Conservation (phyloP, 179 eudicot genomes). For the Silene coronaria region DNA sequence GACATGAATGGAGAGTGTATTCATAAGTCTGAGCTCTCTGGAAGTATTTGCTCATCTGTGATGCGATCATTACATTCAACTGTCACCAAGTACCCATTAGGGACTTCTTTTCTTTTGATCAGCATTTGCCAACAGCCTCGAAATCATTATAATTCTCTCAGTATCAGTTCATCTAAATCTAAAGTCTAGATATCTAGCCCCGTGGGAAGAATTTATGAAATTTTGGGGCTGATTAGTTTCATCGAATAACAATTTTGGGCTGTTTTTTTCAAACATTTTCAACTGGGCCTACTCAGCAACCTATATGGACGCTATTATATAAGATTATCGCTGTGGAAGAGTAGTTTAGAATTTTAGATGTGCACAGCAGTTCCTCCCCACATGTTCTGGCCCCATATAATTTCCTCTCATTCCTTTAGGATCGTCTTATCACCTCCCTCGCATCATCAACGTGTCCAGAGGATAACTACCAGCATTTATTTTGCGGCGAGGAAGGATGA, state of each 20-base stretch:
- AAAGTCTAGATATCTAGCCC: neutral
- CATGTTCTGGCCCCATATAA: neutral
- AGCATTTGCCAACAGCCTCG: neutral
- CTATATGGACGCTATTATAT: neutral
- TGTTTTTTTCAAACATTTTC: neutral
- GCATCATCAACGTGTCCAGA: neutral
- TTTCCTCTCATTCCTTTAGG: neutral
- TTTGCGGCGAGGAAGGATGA: constrained; percentile 4
- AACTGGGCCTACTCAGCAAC: neutral
- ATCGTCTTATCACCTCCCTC: neutral
- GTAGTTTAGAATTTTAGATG: constrained; percentile 8
- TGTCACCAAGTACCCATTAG: neutral
- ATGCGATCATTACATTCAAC: neutral
- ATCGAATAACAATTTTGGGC: neutral
- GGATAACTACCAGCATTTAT: constrained; percentile 4
- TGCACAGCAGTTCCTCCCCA: neutral
- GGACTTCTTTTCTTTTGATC: neutral
- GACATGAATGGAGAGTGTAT: neutral
- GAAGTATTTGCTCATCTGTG: constrained; percentile 1
- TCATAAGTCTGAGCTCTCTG: neutral
- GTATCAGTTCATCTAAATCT: neutral
- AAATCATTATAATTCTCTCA: neutral
- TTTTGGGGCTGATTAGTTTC: neutral
- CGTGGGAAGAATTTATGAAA: neutral
- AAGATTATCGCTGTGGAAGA: neutral